These are phyloP conservation scores for Coprinopsis sp. DNA, from an alignment of 768 basidiomycete genomes.

Conservation along the genomic window DNA sequence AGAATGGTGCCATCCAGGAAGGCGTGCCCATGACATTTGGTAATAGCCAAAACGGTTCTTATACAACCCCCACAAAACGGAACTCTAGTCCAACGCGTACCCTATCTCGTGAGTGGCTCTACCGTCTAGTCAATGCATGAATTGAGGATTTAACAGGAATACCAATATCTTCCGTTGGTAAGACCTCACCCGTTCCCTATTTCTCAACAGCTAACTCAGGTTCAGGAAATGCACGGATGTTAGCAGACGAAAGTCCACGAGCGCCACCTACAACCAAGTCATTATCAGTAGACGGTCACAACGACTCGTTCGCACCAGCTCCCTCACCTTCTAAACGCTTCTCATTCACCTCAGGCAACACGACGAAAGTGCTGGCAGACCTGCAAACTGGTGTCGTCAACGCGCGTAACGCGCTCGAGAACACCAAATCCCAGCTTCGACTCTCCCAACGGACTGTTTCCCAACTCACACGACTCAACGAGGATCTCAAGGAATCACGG, in stretches of 20 bases:
- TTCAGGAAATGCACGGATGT: conserved; percentile 76
- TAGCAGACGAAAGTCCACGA: conserved; percentile 67
- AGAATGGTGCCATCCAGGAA: conserved; percentile 47
- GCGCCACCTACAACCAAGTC: conserved; percentile 12
- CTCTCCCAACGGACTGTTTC: conserved; percentile 80
- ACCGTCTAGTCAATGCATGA: conserved; percentile 10
- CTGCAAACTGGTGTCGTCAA: conserved; percentile 80
- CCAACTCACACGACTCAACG: conserved; percentile 77
- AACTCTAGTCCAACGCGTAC: conserved; percentile 71
- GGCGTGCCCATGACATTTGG: conserved; percentile 64
- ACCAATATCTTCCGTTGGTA: conserved; percentile 74
- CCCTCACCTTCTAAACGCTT: conserved; percentile 50
- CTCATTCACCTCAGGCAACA: conserved; percentile 70
- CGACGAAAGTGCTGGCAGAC: conserved; percentile 84
- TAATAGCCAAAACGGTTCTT: conserved; percentile 16
- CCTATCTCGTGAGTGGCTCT: conserved; percentile 62
- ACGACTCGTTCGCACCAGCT: conserved; percentile 41
- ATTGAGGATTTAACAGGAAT: conserved; percentile 45
- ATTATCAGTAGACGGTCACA: conserved; percentile 10
- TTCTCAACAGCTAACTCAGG: conserved; percentile 13
- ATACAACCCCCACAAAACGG: conserved; percentile 38
- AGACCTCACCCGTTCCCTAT: conserved; percentile 25
- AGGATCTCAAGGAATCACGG: conserved; percentile 83
- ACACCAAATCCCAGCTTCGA: conserved; percentile 78
- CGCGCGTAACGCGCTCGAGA: conserved; percentile 77